Evolutionary conservation across 1,284 basidiomycete genomes (phyloP), one percentile per base, ranked within the genome.

Genomic region (Puccinia sorghi): DNA sequence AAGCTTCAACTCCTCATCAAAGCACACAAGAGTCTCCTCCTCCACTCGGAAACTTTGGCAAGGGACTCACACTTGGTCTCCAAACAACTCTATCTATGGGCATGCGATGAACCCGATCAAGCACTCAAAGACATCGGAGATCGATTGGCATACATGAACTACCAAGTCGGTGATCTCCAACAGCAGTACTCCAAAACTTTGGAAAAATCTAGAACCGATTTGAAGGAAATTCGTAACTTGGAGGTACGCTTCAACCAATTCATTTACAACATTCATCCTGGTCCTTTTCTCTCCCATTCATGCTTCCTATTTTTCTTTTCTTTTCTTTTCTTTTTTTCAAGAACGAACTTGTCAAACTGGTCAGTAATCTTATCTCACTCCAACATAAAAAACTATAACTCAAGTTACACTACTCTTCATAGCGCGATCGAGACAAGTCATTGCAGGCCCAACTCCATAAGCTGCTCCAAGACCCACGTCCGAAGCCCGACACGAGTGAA

Each of bases 1-100:
- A 80, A 81, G 66, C 70, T 82, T 22, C 82, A 82, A 22, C 75
- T 82, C 32, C 72, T 80, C 52, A 81, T 84, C 79, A 82, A 82
- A 56, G 61, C 81, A n/a, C 59, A 70, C 12, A 74, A 75, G 15
- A 81, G 81, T 48, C 80, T 81, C 48, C 79, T 80, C 17, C 56
- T 79, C 13, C 81, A 82, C 54, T 64, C 77, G 20, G 56, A 80
- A 32, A 70, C 78, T 9, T 75, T 83, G 25, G 80, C 80, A 2
- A 25, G 81, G 25, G 78, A 82, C 50, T 61, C 61, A 25, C 78
- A 81, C 73, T 25, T 72, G 8, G 56, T 67, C 22, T 74, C 75
- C 46, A 69, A 80, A 72, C 64, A 73, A 25, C 41, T 80, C 66
- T 71, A 74, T 39, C 43, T 69, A 37, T 82, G 81, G 81, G 79